Evolutionary conservation across 1,284 basidiomycete genomes (phyloP).

Genomic region (Heterobasidion parviporum): DNA sequence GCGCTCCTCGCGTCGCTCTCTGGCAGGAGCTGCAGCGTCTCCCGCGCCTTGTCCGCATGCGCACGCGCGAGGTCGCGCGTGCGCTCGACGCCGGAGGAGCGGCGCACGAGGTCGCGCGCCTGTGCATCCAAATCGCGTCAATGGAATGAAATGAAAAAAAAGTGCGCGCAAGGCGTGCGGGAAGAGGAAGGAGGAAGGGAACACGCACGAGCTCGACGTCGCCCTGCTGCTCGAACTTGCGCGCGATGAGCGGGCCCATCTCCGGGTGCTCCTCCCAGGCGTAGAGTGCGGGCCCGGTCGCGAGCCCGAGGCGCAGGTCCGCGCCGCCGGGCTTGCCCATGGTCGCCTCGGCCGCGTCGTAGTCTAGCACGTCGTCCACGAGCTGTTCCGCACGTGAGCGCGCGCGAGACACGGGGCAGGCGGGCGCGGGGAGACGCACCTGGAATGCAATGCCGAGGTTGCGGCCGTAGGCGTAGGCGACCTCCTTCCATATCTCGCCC

Average conservation of each 20-base stretch:
- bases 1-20: conserved; percentile 76
- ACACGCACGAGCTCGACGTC: conserved; percentile 77
- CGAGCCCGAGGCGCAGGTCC: conserved; percentile 81
- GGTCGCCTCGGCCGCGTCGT: conserved; percentile 56
- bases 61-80: conserved; percentile 71
- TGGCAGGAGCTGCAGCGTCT: conserved; percentile 68
- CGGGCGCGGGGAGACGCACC: conserved; percentile 38
- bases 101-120: conserved; percentile 70
- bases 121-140: conserved; percentile 19
- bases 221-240: conserved; percentile 77
- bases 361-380: conserved; percentile 89
- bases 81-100: conserved; percentile 72
- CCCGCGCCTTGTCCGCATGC: conserved; percentile 76
- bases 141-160: not conserved
- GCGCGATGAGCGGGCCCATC: conserved; percentile 74
- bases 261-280: conserved; percentile 88
- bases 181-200: conserved; percentile 1
- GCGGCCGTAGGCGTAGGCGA: conserved; percentile 87
- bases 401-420: not conserved
- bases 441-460: conserved; percentile 94
- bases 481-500: conserved; percentile 83
- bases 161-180: not conserved
- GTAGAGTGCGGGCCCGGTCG: conserved; percentile 91
- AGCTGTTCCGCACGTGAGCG: conserved; percentile 44
- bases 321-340: conserved; percentile 86